Evolutionary conservation across 768 basidiomycete species (phyloP).

Genomic region (Leucogyrophana mollusca): DNA sequence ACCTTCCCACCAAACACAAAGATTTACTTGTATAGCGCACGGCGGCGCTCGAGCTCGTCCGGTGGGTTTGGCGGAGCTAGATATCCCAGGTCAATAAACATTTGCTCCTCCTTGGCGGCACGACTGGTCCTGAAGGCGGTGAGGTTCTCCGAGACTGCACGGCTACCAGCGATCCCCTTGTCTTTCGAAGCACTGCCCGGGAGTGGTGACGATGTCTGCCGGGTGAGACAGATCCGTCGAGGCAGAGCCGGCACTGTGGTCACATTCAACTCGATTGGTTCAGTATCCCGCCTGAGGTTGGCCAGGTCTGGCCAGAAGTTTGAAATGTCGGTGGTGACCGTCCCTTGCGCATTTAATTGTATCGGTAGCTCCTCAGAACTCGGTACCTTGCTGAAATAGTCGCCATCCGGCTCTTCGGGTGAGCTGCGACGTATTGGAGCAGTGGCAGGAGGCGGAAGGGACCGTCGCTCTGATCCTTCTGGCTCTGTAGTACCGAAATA

Average conservation of each 20-base stretch:
- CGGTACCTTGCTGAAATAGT: constrained; percentile 22
- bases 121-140: constrained; percentile 39
- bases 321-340: constrained; percentile 16
- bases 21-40: constrained; percentile 80
- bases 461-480: neutral
- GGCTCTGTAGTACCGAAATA: neutral
- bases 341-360: constrained; percentile 12
- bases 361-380: too few species aligned
- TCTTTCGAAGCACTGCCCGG: constrained; percentile 41
- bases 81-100: constrained; percentile 63
- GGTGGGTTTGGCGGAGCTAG: constrained; percentile 82
- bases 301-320: constrained; percentile 26
- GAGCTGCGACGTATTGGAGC: constrained; percentile 20
- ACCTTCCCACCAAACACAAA: neutral
- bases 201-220: constrained; percentile 65
- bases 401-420: constrained; percentile 25
- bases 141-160: constrained; percentile 31
- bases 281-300: constrained; percentile 23
- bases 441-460: constrained; percentile 7
- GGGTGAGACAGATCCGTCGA: constrained; percentile 51
- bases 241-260: constrained; percentile 47
- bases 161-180: constrained; percentile 29
- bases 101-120: constrained; percentile 65
- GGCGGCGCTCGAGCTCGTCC: constrained; percentile 76
- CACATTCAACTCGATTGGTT: constrained; percentile 27